Base-by-base conservation (phyloP, 1,284 basidiomycete species). In the Puccinia triticina region DNA sequence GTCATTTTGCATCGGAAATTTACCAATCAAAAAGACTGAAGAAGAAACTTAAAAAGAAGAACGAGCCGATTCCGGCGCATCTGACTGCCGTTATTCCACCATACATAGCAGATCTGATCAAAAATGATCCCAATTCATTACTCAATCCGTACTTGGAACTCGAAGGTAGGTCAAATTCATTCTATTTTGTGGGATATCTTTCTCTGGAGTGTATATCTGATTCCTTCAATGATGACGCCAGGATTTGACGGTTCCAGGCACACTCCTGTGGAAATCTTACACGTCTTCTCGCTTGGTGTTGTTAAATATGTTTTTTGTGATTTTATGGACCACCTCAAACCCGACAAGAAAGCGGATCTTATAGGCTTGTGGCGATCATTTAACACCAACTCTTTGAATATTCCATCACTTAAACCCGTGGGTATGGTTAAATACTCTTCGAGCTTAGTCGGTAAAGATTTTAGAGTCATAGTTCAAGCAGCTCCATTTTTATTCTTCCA, bases 401-500 rank as follows among this genome's bases (percentile, higher is more conserved):
- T 78, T 85, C 1, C 46, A 80, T 18, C 86, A 85, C 1, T 85
- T 87, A 0, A 85, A 84, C 16, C 84, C 85, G 0, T 84, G 85
- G 5, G 69, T 74, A 0, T 81, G 85, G 2, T 40, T 43, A 1
- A 87, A 87, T 0, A 73, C 84, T 69, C 14, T 7, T 69, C 67
- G 2, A 69, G 67, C 18, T 46, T 69, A 14, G 26, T 46, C 26
- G 67, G 2, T 0, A 83, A 85, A 1, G 87, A 89, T 83, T 88
- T 89, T 74, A 84, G 86, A 3, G 84, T 77, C 0, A 87, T 89
- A 43, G 85, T 86, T 5, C 88, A 89, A 67, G 85, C 86, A 23
- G 88, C 88, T 1, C 87, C 87, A 0, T 88, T 88, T 85, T 87
- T 88, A 0, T 80, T 88, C n/a, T n/a, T n/a, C n/a, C n/a, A n/a